A percentile compares a stretch with the other conserved stretches of the same genome.
Conservation (phyloP, 371 early-diverging fungal genomes). For the Dinochytrium kinnereticum region DNA sequence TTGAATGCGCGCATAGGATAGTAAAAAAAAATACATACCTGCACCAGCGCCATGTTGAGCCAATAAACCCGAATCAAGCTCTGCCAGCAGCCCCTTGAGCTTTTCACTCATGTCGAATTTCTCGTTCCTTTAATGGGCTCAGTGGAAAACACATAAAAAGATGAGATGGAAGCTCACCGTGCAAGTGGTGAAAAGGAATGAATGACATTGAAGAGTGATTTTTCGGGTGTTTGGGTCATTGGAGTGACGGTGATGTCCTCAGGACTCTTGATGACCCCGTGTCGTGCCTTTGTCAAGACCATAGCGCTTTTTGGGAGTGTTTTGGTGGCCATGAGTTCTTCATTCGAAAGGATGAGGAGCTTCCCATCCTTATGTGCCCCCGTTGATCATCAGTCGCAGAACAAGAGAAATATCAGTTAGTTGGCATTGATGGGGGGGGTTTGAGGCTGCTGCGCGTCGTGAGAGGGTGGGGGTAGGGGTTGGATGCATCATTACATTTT, state of each 20-base stretch:
- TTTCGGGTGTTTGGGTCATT: conserved; percentile 20
- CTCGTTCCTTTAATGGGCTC: too few species aligned
- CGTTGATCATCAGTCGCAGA: too few species aligned
- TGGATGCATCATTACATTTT: too few species aligned
- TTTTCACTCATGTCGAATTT: conserved; percentile 40
- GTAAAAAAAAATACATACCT: too few species aligned
- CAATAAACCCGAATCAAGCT: conserved; percentile 47
- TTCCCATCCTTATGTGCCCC: not conserved
- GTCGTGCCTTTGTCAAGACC: not conserved
- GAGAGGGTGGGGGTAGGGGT: too few species aligned
- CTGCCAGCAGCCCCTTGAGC: conserved; percentile 44
- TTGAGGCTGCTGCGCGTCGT: too few species aligned
- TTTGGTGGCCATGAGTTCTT: not conserved
- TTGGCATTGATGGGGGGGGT: too few species aligned
- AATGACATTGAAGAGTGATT: conserved; percentile 26
- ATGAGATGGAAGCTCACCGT: too few species aligned
- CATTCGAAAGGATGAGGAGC: not conserved
- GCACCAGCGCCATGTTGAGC: conserved; percentile 8
- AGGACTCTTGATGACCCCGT: not conserved
- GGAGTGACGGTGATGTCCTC: not conserved
- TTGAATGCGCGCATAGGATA: too few species aligned
- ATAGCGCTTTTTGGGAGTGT: not conserved
- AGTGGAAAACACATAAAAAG: conserved; percentile 3
- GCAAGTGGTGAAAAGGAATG: conserved; percentile 30
- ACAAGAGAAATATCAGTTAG: too few species aligned